A percentile compares a stretch with the other conserved stretches of the same genome.
Evolutionary conservation across 139 green algal species (phyloP).

Genomic region (Coelastrella sp.): DNA sequence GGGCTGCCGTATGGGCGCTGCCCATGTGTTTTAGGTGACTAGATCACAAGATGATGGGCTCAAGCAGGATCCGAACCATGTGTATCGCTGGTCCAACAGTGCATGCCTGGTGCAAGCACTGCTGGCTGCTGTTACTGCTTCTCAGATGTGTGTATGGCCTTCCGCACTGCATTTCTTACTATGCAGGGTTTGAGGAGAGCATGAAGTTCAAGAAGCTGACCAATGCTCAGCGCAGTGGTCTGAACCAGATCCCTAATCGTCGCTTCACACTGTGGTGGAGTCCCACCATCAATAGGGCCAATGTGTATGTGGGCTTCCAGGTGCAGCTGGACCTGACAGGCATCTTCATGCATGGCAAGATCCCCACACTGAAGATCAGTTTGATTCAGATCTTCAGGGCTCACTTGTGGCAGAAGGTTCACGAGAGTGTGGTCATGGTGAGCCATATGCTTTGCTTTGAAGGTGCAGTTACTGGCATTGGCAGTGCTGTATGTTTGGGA

Average conservation of each 20-base stretch:
- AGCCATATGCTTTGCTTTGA: not conserved
- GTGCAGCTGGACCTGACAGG: constrained; percentile 99
- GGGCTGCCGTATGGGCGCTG: too few species aligned
- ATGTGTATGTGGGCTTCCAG: constrained; percentile 99
- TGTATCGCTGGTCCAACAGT: too few species aligned
- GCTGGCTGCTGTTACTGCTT: not conserved
- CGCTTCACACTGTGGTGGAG: constrained; percentile 99
- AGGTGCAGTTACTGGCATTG: too few species aligned
- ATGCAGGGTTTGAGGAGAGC: constrained; percentile 85
- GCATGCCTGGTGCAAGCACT: too few species aligned
- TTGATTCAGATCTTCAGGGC: constrained; percentile 99
- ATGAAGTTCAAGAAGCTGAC: constrained; percentile 99
- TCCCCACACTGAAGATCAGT: constrained; percentile 99
- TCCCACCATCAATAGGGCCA: constrained; percentile 99
- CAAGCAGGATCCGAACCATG: too few species aligned
- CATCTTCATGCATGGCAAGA: constrained; percentile 99
- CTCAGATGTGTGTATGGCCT: too few species aligned
- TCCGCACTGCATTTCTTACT: not conserved
- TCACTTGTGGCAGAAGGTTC: constrained; percentile 99
- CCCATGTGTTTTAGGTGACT: too few species aligned
- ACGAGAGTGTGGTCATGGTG: constrained; percentile 98
- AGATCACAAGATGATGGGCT: too few species aligned
- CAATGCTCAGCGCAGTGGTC: constrained; percentile 96
- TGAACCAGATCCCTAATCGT: constrained; percentile 99
- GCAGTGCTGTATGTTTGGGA: too few species aligned